Base-by-base conservation (phyloP, 2,329 filamentous ascomycete genomes). In the Nothomitra cinnamomea region DNA sequence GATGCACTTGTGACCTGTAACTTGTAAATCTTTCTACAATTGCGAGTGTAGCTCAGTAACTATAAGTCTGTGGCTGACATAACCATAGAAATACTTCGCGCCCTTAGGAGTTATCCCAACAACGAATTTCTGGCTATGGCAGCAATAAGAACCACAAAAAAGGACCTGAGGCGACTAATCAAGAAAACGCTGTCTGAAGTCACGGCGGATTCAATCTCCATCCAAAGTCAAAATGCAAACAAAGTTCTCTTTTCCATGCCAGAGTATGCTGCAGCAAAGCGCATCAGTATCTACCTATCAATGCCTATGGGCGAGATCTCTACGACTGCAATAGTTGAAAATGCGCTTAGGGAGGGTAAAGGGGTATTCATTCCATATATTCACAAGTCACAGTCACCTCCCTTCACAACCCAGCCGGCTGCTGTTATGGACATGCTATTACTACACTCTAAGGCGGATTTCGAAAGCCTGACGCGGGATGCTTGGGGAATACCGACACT, bases 371-470 rank as follows among this genome's bases (percentile, higher is more conserved):
- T 98, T 49, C 92, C 92, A 0, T 95, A 92, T 64, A 82, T 95
- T 52, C 82, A 92, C 69, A 80, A 75, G 60, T 72, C 72, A 28
- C 71, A 25, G 51, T 32, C 32, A 28, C 17, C 61, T 17, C 7
- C 38, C 13, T 2, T n/a, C n/a, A 32, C 65, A 13, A 57, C 59
- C 22, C 70, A 71, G 54, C 77, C 79, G 4, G 70, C 63, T 3
- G 85, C 85, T 15, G 76, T 92, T 53, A 98, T 98, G 92, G 88
- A 95, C 63, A 96, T 98, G 92, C 79, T 98, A 21, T 80, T 80
- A 57, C 72, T 98, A 41, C 71, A 74, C 54, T 82, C 80, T 24
- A 66, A 87, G 51, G 69, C 77, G 25, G 92, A 98, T 65, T 95
- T 89, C 65, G 79, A 87, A 58, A 77, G 78, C 22, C 72, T 96